Percentiles rank a stretch among this genome's conserved stretches.
Evolutionary conservation across 768 basidiomycete species (phyloP).

Genomic region (Tricholomella constricta): DNA sequence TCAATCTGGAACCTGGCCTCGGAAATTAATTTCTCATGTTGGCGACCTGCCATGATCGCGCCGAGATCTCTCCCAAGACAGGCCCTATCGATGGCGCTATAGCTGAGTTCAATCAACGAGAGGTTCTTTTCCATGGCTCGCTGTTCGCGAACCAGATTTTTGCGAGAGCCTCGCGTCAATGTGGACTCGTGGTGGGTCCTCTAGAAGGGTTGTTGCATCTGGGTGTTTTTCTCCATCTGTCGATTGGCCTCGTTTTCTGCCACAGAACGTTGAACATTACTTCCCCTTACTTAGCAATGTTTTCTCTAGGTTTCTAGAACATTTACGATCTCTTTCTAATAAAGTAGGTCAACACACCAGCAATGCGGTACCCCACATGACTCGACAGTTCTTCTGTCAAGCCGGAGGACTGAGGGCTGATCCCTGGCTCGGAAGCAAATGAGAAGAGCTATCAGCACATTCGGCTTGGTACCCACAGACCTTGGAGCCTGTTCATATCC

Average conservation of each 20-base stretch:
- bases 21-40: constrained; percentile 38
- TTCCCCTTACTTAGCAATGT: constrained; percentile 7
- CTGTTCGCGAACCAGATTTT: not conserved
- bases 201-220: constrained; percentile 6
- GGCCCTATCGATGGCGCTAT: constrained; percentile 19
- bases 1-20: constrained; percentile 23
- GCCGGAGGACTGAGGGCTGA: not conserved
- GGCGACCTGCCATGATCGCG: constrained; percentile 14
- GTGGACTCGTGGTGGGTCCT: not conserved
- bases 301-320: constrained; percentile 7
- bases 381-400: constrained; percentile 2
- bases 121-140: not conserved
- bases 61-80: constrained; percentile 9
- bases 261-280: constrained; percentile 2
- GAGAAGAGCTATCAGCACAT: not conserved
- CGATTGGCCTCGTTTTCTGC: constrained; percentile 7
- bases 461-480: constrained; percentile 1
- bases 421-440: not conserved
- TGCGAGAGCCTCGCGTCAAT: not conserved
- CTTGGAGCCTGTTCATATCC: constrained; percentile 7
- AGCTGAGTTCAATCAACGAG: not conserved
- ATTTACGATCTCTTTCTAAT: not conserved
- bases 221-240: constrained; percentile 11
- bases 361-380: constrained; percentile 9
- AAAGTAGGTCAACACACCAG: constrained; percentile 2